Evolutionary conservation across 768 basidiomycete genomes (phyloP), one percentile per base, ranked within the genome.

Genomic region (Hericium erinaceus): DNA sequence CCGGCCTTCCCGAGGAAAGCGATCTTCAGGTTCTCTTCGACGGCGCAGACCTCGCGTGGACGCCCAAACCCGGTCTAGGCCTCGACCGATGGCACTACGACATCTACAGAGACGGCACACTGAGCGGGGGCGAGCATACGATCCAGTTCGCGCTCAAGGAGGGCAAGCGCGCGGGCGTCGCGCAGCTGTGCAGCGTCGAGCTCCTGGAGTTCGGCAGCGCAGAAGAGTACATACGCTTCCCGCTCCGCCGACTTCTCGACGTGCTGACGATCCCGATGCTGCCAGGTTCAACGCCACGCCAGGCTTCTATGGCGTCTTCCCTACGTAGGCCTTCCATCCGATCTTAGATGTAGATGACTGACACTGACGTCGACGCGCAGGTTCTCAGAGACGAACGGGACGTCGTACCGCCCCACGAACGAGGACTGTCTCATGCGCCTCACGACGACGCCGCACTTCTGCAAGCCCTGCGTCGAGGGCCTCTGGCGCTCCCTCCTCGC

Each of bases 401-500:
- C 85, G 0, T 78, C 80, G 3, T 91, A 86, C 69, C 80, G 89
- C n/a, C 89, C 89, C 3, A 91, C 89, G 2, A 88, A 89, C 61
- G 83, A 88, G 59, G 85, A 83, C 67, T 91, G 89, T 66, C 80
- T 91, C 50, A 91, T 92, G 89, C 86, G 89, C 44, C 72, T 73
- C 55, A 83, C 89, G 44, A 82, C 78, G 28, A 75, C 78, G 0
- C 83, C 87, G 56, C 80, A 85, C 65, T 87, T 91, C 66, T 91
- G 89, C 75, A 81, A 75, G 61, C 83, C 80, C 53, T 92, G 89
- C 65, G 64, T 79, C 13, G 89, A 91, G 61, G 86, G 79, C 5
- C 80, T 91, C 37, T 91, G 89, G 88, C 70, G 80, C 50, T 74
- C 80, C 16, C 79, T 89, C 20, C 75, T 89, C 8, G 68, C 70